Conservation (phyloP, 2,329 filamentous ascomycete species). For the Periconia digitata region DNA sequence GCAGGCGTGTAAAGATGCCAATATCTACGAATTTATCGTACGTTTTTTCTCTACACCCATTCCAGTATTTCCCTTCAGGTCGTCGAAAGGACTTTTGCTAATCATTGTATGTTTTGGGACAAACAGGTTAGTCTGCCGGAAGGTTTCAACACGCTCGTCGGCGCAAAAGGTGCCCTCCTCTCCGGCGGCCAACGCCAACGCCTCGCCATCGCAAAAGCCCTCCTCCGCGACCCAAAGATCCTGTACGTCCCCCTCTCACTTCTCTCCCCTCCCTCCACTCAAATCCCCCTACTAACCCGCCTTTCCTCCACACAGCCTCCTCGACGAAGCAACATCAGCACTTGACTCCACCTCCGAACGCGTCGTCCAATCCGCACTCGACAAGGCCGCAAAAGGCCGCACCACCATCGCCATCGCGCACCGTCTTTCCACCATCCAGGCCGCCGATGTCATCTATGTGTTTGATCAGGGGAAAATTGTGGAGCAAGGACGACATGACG, state of each 20-base stretch:
- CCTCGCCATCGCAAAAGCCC: slow-evolving; percentile 86
- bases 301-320: slow-evolving; percentile 21
- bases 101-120: too few species aligned
- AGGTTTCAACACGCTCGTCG: slow-evolving; percentile 82
- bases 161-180: slow-evolving; percentile 69
- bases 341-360: slow-evolving; percentile 59
- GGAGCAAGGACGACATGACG: slow-evolving; percentile 80
- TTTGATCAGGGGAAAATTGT: slow-evolving; percentile 87
- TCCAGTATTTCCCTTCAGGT: neutral
- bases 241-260: slow-evolving; percentile 72
- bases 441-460: slow-evolving; percentile 94
- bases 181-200: slow-evolving; percentile 91
- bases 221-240: slow-evolving; percentile 90
- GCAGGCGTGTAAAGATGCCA: slow-evolving; percentile 73
- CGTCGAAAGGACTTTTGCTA: too few species aligned
- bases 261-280: slow-evolving; percentile 75
- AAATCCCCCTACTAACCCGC: slow-evolving; percentile 7
- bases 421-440: slow-evolving; percentile 87
- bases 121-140: slow-evolving; percentile 53
- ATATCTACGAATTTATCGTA: slow-evolving; percentile 42
- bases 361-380: slow-evolving; percentile 77
- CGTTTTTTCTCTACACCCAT: slow-evolving; percentile 10
- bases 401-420: slow-evolving; percentile 97
- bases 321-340: slow-evolving; percentile 43
- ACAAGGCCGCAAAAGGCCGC: slow-evolving; percentile 78